These are phyloP conservation scores for Crithidia acanthocephali DNA, from an alignment of 208 protist species.

Conservation along the genomic window DNA sequence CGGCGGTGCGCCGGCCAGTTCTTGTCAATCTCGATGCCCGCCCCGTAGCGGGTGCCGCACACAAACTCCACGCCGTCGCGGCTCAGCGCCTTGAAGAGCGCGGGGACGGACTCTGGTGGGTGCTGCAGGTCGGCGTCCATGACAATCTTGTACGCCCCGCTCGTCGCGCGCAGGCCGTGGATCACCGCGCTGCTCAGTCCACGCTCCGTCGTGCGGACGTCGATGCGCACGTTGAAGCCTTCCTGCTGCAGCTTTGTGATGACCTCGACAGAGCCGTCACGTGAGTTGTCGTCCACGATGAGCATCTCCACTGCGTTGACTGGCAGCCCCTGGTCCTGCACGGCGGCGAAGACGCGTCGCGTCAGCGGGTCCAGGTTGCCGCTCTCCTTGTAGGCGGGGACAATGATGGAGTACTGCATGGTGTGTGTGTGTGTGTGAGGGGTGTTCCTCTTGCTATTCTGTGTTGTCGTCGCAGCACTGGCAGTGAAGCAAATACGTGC, in stretches of 20 bases:
- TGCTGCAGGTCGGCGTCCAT: conserved; percentile 95
- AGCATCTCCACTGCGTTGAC: conserved; percentile 68
- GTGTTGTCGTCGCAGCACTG: not conserved
- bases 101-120: conserved; percentile 84
- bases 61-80: conserved; percentile 78
- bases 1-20: conserved; percentile 90
- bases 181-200: conserved; percentile 92
- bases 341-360: conserved; percentile 70
- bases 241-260: conserved; percentile 58
- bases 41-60: conserved; percentile 88
- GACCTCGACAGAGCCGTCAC: conserved; percentile 86
- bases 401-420: conserved; percentile 77
- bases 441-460: too few species aligned
- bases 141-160: conserved; percentile 71
- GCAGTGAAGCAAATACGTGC: too few species aligned
- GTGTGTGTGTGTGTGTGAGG: not conserved
- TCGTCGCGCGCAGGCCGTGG: conserved; percentile 64
- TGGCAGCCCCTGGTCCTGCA: conserved; percentile 46
- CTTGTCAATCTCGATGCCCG: conserved; percentile 73
- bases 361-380: conserved; percentile 84
- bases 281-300: conserved; percentile 92
- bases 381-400: conserved; percentile 88
- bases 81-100: conserved; percentile 69
- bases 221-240: conserved; percentile 77
- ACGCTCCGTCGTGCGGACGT: conserved; percentile 80